A percentile compares a stretch with the other conserved stretches of the same genome.
These are phyloP conservation scores for Myrmaecium sp. DNA, from an alignment of 2,329 filamentous ascomycete genomes.

Conservation along the genomic window DNA sequence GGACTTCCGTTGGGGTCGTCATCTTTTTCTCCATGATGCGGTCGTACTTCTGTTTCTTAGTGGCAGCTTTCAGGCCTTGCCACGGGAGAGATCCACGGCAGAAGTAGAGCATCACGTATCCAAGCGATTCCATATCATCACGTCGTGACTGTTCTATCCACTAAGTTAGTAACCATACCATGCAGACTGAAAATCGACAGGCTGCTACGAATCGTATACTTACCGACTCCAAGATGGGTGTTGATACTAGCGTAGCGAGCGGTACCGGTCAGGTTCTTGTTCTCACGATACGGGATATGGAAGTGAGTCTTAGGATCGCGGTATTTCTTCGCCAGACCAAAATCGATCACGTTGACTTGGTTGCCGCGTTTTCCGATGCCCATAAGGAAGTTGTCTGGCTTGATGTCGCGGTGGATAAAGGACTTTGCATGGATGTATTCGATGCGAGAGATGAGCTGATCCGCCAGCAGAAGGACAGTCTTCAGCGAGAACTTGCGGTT, in stretches of 20 bases:
- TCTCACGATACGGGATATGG: conserved; percentile 99
- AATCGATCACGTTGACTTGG: conserved; percentile 98
- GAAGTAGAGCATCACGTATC: conserved; percentile 99
- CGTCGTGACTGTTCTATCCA: conserved; percentile 88
- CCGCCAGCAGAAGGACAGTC: conserved; percentile 88
- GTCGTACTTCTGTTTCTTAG: conserved; percentile 99
- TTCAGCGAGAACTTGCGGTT: conserved; percentile 99
- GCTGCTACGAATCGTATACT: conserved; percentile 16
- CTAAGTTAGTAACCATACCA: conserved; percentile 18
- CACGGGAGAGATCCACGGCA: conserved; percentile 96
- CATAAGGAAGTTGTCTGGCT: conserved; percentile 99
- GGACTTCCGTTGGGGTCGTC: conserved; percentile 95
- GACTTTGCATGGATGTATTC: conserved; percentile 99
- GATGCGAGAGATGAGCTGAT: conserved; percentile 97
- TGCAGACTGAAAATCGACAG: conserved; percentile 7
- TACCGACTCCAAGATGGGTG: conserved; percentile 88
- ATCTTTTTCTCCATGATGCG: conserved; percentile 99
- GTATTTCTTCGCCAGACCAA: conserved; percentile 98
- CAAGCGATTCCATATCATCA: conserved; percentile 98
- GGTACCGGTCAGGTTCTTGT: conserved; percentile 99
- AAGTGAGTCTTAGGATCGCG: conserved; percentile 99
- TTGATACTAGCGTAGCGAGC: conserved; percentile 98
- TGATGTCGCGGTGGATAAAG: conserved; percentile 99
- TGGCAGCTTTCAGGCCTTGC: conserved; percentile 96
- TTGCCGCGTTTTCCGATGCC: conserved; percentile 98